These are phyloP conservation scores for Filobasidium uniguttulatum DNA, from an alignment of 1,284 basidiomycete species.

Conservation along the genomic window DNA sequence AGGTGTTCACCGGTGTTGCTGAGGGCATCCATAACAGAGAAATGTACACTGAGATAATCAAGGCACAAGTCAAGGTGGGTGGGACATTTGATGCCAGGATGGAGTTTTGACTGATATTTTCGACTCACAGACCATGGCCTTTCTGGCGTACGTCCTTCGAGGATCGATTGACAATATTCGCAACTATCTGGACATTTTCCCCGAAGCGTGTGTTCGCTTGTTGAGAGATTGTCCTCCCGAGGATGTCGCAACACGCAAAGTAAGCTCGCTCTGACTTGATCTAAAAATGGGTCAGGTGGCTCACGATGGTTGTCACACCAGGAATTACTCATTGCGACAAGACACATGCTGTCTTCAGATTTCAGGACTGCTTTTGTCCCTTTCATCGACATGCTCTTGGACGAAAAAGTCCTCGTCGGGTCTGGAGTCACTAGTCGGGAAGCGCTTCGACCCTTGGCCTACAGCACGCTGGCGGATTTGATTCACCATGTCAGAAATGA, in stretches of 20 bases:
- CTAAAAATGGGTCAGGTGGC: constrained; percentile 25
- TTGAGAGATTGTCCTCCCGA: constrained; percentile 88
- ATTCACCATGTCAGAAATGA: constrained; percentile 84
- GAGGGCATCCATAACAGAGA: constrained; percentile 56
- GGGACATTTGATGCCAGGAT: background rate
- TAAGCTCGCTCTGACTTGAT: constrained; percentile 34
- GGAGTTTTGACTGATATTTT: background rate
- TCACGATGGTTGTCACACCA: background rate
- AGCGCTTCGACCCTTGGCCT: constrained; percentile 67
- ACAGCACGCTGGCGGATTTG: constrained; percentile 81
- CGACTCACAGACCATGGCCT: constrained; percentile 62
- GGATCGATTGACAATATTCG: constrained; percentile 56
- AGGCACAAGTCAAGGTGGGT: constrained; percentile 78
- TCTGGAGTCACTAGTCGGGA: constrained; percentile 65
- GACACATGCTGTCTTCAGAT: constrained; percentile 74
- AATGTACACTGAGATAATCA: constrained; percentile 77
- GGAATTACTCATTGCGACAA: constrained; percentile 86
- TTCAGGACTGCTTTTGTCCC: constrained; percentile 68
- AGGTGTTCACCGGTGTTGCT: constrained; percentile 76
- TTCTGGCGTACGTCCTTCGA: constrained; percentile 79
- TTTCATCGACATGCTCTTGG: constrained; percentile 78
- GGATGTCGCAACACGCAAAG: constrained; percentile 61
- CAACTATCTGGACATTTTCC: constrained; percentile 66
- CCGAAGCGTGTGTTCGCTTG: constrained; percentile 67
- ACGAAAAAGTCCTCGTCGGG: constrained; percentile 84